These are phyloP conservation scores for Anisogramma anomala DNA, from an alignment of 2,329 filamentous ascomycete species.

Conservation along the genomic window DNA sequence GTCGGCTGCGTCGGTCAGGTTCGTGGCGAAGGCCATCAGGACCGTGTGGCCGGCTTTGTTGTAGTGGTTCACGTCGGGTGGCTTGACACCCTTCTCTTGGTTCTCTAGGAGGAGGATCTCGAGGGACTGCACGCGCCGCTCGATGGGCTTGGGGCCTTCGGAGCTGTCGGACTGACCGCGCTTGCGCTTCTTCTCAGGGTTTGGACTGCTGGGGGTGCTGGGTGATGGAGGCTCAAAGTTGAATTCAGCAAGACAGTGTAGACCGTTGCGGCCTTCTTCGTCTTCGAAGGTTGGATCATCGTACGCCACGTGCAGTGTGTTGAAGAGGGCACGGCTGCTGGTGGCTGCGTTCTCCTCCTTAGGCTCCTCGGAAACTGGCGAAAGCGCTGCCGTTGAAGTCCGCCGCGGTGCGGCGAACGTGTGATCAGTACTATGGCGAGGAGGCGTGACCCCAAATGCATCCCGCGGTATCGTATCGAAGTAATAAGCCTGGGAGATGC, in stretches of 20 bases:
- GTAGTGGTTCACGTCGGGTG: slow-evolving; percentile 38
- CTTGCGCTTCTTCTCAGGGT: slow-evolving; percentile 27
- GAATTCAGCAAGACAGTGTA: slow-evolving; percentile 47
- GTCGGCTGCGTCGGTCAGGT: slow-evolving; percentile 39
- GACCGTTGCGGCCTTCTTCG: slow-evolving; percentile 39
- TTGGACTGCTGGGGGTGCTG: slow-evolving; percentile 8
- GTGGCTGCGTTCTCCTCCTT: slow-evolving; percentile 17
- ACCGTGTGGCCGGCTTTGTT: slow-evolving; percentile 40
- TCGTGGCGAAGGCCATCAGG: slow-evolving; percentile 42
- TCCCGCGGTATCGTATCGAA: slow-evolving; percentile 28
- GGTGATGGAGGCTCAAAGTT: slow-evolving; percentile 26
- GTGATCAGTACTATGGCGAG: slow-evolving; percentile 14
- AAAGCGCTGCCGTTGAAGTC: slow-evolving; percentile 12
- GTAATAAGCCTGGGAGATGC: slow-evolving; percentile 16
- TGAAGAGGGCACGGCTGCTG: slow-evolving; percentile 26
- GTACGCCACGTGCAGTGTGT: slow-evolving; percentile 25
- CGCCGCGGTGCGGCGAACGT: slow-evolving; percentile 4
- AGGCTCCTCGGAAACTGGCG: slow-evolving; percentile 15
- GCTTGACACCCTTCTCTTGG: not conserved
- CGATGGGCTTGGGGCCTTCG: slow-evolving; percentile 17
- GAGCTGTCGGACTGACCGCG: slow-evolving; percentile 21
- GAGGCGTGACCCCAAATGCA: slow-evolving; percentile 32
- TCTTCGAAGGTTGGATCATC: slow-evolving; percentile 28
- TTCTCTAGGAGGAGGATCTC: slow-evolving; percentile 21
- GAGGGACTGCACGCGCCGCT: slow-evolving; percentile 18